These are phyloP conservation scores for Lanmaoa rubissima DNA, from an alignment of 768 basidiomycete species.

Conservation along the genomic window DNA sequence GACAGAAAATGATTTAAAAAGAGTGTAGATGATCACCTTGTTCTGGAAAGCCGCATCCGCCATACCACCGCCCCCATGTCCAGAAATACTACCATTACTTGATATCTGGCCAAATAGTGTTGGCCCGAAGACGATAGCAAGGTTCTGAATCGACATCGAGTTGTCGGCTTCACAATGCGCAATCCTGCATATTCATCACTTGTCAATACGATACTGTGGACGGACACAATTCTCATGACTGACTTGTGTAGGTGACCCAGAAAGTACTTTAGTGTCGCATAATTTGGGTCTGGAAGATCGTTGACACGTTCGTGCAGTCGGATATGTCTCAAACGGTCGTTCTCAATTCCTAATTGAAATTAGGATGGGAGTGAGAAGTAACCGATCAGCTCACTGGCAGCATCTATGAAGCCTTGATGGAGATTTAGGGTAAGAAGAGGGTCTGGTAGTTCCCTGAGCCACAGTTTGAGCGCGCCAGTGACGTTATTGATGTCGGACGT, in stretches of 20 bases:
- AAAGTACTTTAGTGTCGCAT: constrained; percentile 94
- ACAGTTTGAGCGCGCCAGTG: constrained; percentile 90
- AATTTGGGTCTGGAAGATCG: constrained; percentile 97
- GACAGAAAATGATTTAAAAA: background rate
- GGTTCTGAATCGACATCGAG: constrained; percentile 89
- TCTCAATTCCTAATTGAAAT: constrained; percentile 69
- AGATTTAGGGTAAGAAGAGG: constrained; percentile 81
- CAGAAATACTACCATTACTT: constrained; percentile 40
- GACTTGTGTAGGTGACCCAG: constrained; percentile 92
- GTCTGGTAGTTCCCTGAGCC: constrained; percentile 95
- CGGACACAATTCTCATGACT: constrained; percentile 17
- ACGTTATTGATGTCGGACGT: constrained; percentile 94
- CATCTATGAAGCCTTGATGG: constrained; percentile 93
- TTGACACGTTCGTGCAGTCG: constrained; percentile 96
- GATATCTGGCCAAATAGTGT: constrained; percentile 83
- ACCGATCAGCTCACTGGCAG: constrained; percentile 67
- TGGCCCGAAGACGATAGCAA: constrained; percentile 98
- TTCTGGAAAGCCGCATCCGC: constrained; percentile 73
- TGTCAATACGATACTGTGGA: constrained; percentile 7
- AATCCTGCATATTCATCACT: constrained; percentile 50
- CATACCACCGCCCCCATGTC: constrained; percentile 53
- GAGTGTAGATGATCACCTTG: constrained; percentile 41
- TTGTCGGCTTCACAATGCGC: constrained; percentile 73
- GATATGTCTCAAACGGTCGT: constrained; percentile 93
- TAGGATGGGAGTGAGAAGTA: background rate